Evolutionary conservation across 2,329 filamentous ascomycete genomes (phyloP).

Genomic region (Phialophora chinensis): DNA sequence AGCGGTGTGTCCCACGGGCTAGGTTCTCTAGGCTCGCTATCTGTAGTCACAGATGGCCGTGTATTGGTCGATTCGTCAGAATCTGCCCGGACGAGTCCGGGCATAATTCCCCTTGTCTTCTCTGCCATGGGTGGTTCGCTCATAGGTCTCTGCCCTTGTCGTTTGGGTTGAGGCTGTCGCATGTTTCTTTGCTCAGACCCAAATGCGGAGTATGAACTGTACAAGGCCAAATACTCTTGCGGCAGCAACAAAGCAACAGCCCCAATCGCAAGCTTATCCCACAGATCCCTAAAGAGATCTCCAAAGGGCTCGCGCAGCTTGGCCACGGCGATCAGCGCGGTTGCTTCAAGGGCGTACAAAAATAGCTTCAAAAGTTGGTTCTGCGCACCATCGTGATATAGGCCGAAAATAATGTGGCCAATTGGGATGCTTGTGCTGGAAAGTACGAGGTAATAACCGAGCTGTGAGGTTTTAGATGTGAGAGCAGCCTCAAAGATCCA

Average conservation of each 20-base stretch:
- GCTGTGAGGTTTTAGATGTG: conserved; percentile 13
- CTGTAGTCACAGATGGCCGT: conserved; percentile 11
- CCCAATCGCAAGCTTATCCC: conserved; percentile 37
- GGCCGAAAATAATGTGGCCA: conserved; percentile 23
- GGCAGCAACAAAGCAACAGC: conserved; percentile 33
- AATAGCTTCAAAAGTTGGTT: conserved; percentile 20
- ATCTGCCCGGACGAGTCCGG: conserved; percentile 3
- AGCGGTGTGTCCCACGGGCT: conserved; percentile 30
- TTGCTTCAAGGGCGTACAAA: conserved; percentile 25
- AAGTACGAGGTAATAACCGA: conserved; percentile 29
- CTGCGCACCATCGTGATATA: conserved; percentile 3
- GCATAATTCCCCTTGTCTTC: neutral
- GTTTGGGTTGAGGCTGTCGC: conserved; percentile 5
- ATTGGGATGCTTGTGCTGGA: conserved; percentile 29
- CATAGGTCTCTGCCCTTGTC: neutral
- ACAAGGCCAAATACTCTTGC: conserved; percentile 32
- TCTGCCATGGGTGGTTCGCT: neutral
- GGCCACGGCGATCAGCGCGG: conserved; percentile 24
- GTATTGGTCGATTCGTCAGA: conserved; percentile 9
- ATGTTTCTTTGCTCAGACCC: neutral
- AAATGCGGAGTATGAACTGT: conserved; percentile 9
- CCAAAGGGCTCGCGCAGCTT: conserved; percentile 25
- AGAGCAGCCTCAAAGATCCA: conserved; percentile 33
- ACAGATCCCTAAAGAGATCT: conserved; percentile 30
- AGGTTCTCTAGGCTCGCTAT: conserved; percentile 12